Percentiles rank a stretch among this genome's conserved stretches.
phyloP scores from a whole-genome alignment of 1,284 basidiomycete genomes.

The Pyrrhoderma lamaoense region DNA sequence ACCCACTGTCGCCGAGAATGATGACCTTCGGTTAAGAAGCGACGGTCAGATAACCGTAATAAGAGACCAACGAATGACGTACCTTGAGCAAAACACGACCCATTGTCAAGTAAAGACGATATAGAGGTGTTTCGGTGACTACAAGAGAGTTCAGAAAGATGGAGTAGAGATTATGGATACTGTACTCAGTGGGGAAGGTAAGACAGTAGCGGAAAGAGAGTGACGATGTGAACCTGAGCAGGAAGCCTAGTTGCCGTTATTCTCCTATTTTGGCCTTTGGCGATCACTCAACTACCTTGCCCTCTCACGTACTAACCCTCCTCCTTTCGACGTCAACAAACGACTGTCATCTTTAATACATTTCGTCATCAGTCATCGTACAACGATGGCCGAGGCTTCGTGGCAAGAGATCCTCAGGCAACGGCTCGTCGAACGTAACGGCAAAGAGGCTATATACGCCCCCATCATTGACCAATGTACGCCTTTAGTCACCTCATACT shows the following conservation, averaged over 20 bases:
- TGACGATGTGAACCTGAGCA: conserved; percentile 1
- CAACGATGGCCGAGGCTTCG: conserved; percentile 64
- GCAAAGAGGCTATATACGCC: conserved; percentile 68
- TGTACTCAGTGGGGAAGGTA: conserved; percentile 8
- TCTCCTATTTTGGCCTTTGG: neutral
- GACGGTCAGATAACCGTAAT: neutral
- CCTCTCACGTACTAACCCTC: neutral
- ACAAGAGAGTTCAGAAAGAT: conserved; percentile 4
- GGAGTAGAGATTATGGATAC: conserved; percentile 9
- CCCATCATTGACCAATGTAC: conserved; percentile 85
- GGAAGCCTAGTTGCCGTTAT: neutral
- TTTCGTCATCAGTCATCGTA: conserved; percentile 8
- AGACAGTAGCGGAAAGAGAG: conserved; percentile 8
- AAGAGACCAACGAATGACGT: neutral
- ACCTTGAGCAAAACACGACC: conserved; percentile 95
- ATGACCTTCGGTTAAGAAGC: conserved; percentile 63
- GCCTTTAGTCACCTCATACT: conserved; percentile 24
- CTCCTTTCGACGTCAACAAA: neutral
- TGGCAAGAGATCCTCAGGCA: conserved; percentile 76
- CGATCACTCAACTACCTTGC: neutral
- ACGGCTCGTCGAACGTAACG: conserved; percentile 71
- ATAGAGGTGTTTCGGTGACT: no score
- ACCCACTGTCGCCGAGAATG: conserved; percentile 97
- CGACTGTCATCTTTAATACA: no score
- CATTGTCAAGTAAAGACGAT: conserved; percentile 40